phyloP scores from a whole-genome alignment of 1,139 yeast genomes.

The Kurtzmaniella quercitrusa region DNA sequence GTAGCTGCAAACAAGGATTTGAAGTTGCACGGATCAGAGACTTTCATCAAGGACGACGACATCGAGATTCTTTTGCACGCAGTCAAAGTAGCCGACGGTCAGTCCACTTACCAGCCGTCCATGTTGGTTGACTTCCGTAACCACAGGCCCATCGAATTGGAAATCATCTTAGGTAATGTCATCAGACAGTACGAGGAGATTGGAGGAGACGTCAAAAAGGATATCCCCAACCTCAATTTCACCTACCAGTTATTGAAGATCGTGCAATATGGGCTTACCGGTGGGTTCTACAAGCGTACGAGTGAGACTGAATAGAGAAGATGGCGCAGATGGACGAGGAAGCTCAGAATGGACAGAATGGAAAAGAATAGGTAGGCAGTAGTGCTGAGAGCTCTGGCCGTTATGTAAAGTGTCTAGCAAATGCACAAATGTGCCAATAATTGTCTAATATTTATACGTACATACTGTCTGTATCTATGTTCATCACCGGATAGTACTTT shows the following conservation, averaged over 20 bases:
- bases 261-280: constrained; percentile 25
- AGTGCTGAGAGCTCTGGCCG: no score
- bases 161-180: constrained; percentile 25
- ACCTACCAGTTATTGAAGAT: constrained; percentile 34
- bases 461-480: no score
- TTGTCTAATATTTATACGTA: no score
- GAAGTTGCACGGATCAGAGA: constrained; percentile 10
- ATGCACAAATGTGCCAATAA: no score
- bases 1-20: constrained; percentile 22
- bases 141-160: constrained; percentile 27
- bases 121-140: constrained; percentile 33
- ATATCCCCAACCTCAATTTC: constrained; percentile 19
- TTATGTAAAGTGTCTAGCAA: no score
- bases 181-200: constrained; percentile 12
- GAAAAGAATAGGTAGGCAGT: no score
- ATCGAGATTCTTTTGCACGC: constrained; percentile 14
- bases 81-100: constrained; percentile 17
- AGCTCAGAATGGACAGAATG: no score
- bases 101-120: constrained; percentile 24
- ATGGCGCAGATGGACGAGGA: no score
- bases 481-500: no score
- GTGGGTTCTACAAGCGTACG: not conserved
- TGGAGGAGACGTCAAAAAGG: constrained; percentile 8
- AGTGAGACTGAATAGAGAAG: no score
- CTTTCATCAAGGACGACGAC: constrained; percentile 14